These are phyloP conservation scores for Dipteronia dyeriana DNA, from an alignment of 345 rosid species.

Conservation along the genomic window DNA sequence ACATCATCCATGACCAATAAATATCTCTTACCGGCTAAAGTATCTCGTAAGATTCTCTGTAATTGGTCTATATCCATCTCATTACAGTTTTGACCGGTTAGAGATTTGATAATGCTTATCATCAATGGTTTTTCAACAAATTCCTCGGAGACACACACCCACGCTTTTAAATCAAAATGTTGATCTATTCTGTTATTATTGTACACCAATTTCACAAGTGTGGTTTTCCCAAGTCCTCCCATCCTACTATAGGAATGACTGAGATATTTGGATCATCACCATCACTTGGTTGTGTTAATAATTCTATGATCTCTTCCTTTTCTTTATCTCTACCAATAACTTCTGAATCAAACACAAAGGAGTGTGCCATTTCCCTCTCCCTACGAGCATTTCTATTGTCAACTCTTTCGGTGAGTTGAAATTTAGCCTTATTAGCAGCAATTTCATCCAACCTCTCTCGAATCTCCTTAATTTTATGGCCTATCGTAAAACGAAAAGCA, in stretches of 20 bases:
- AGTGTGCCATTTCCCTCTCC: constrained; percentile 9
- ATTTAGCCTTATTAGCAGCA: neutral
- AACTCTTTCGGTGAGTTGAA: neutral
- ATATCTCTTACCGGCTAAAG: neutral
- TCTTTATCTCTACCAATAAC: constrained; percentile 29
- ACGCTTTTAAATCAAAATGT: constrained; percentile 19
- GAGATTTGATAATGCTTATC: neutral
- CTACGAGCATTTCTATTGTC: neutral
- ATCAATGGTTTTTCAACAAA: neutral
- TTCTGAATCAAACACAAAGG: constrained; percentile 15
- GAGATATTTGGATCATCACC: neutral
- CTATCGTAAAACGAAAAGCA: neutral
- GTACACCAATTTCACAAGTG: constrained; percentile 29
- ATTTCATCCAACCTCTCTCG: constrained; percentile 6
- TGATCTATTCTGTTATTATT: constrained; percentile 9
- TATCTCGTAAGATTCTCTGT: constrained; percentile 12
- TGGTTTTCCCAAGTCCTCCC: constrained; percentile 27
- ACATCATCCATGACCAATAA: constrained; percentile 25
- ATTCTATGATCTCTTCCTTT: constrained; percentile 1
- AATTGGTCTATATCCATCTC: constrained; percentile 4
- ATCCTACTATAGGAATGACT: constrained; percentile 25
- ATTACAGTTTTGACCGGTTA: neutral
- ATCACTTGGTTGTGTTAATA: constrained; percentile 1
- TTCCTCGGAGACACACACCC: constrained; percentile 21
- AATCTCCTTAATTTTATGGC: neutral